phyloP scores from a whole-genome alignment of 441 rosid species.

The Adansonia rubrostipa region DNA sequence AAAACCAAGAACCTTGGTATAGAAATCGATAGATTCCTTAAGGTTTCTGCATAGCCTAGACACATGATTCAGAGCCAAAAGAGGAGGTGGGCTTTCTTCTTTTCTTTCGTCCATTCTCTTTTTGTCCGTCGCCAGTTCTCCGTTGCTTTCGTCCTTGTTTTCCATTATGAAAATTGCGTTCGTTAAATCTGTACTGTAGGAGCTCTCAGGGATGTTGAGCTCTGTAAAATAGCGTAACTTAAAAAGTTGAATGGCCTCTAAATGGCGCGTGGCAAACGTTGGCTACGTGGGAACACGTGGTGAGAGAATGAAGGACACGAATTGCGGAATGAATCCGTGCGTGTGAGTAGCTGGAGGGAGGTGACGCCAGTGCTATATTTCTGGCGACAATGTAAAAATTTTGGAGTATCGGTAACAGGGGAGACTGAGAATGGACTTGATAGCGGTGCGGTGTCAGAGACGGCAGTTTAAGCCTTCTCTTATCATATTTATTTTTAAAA shows the following conservation, averaged over 20 bases:
- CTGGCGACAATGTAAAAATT: not conserved
- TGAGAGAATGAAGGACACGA: not conserved
- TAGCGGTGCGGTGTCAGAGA: too few relatives aligned
- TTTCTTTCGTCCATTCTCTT: constrained; percentile 14
- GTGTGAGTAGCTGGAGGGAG: not conserved
- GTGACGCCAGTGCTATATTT: not conserved
- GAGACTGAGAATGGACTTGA: too few relatives aligned
- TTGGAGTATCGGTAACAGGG: too few relatives aligned
- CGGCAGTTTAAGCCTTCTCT: too few relatives aligned
- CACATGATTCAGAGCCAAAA: constrained; percentile 70
- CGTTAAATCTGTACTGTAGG: too few relatives aligned
- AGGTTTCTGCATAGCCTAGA: constrained; percentile 69
- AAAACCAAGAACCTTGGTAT: constrained; percentile 64
- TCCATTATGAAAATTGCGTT: not conserved
- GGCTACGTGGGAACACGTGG: not conserved
- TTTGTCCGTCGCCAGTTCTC: not conserved
- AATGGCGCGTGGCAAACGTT: not conserved
- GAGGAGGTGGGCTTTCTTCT: constrained; percentile 33
- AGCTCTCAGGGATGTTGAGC: too few relatives aligned
- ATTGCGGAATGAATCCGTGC: not conserved
- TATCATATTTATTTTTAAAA: too few relatives aligned
- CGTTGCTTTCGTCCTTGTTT: not conserved
- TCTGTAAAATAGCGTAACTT: too few relatives aligned
- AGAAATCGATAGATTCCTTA: constrained; percentile 54
- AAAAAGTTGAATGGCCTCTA: not conserved